Base-by-base conservation (phyloP, 495 filamentous ascomycete genomes). In the Parmelia sp. region DNA sequence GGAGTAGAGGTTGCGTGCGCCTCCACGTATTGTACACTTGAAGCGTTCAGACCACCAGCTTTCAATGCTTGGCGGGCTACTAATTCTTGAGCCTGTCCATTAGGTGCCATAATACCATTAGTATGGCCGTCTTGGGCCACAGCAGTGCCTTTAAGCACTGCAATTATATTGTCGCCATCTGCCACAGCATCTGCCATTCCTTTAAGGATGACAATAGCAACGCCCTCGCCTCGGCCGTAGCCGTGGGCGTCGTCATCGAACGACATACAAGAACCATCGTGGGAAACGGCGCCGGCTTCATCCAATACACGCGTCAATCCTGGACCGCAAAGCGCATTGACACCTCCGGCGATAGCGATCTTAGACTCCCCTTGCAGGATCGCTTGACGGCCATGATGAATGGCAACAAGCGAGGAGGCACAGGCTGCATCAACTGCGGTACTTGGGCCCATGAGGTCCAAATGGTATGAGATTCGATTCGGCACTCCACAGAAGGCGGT, bases 211-310 rank as follows among this genome's bases (percentile, higher is more conserved):
- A 81, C 40, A 3, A 74, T 70, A 0, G 67, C 79, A 15, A 79
- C 72, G 1, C 70, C 79, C 1, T 83, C 81, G 0, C 68, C 76
- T 63, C 88, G 81, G 67, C 85, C 87, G 71, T 89, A 90, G 0
- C 88, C 88, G 68, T 90, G 82, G 3, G 87, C 84, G 23, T 78
- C 79, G 61, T 83, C 78, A 67, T 88, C 85, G 60, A 86, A 89
- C 0, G 85, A 83, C 44, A 88, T 85, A 72, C 88, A 91, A 39
- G 78, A 76, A 6, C 85, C 66, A 79, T 49, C 66, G 79, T 85
- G 66, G n/a, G 86, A 89, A 55, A 90, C 74, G 74, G 90, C 89
- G 71, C 90, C 83, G 1, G 83, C 87, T 63, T 83, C 78, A 70
- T 82, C 84, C n/a, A 92, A 79, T 40, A 87, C 87, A 0, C 3